These are phyloP conservation scores for Nothophytophthora sp. DNA, from an alignment of 352 stramenopile genomes.

Conservation along the genomic window DNA sequence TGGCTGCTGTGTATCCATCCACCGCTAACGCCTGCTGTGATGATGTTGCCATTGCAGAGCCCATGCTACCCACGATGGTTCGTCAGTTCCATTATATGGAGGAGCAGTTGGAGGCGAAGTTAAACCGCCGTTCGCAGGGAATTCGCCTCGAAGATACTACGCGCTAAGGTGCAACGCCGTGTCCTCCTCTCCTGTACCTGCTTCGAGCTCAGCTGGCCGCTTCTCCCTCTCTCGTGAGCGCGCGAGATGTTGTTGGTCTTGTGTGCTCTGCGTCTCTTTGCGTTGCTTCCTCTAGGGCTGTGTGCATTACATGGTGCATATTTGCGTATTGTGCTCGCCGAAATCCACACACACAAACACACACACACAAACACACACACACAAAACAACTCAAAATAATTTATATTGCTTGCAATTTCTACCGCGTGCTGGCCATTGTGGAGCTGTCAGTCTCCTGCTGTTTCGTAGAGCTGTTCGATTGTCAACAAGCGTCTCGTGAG, in stretches of 20 bases:
- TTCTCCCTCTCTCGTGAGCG: neutral
- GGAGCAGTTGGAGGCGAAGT: constrained; percentile 63
- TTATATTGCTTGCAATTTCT: constrained; percentile 35
- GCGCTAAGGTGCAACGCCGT: constrained; percentile 10
- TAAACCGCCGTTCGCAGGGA: constrained; percentile 50
- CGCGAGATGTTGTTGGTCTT: neutral
- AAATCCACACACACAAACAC: too few relatives aligned
- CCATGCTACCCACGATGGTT: constrained; percentile 75
- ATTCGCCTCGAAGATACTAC: constrained; percentile 48
- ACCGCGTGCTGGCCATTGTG: neutral
- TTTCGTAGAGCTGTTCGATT: constrained; percentile 61
- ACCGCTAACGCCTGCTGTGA: neutral
- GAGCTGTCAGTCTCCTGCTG: neutral
- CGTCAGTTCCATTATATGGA: constrained; percentile 82
- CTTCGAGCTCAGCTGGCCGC: constrained; percentile 3
- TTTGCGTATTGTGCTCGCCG: too few relatives aligned
- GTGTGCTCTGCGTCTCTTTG: neutral
- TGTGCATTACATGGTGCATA: too few relatives aligned
- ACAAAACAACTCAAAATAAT: constrained; percentile 38
- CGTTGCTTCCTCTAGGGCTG: too few relatives aligned
- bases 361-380: too few relatives aligned
- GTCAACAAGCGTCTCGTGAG: constrained; percentile 48
- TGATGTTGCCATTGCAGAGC: constrained; percentile 38
- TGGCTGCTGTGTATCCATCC: constrained; percentile 5
- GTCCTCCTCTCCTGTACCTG: neutral